Evolutionary conservation across 2,329 filamentous ascomycete species (phyloP).

Genomic region (Phaeosphaeriaceae sp.): DNA sequence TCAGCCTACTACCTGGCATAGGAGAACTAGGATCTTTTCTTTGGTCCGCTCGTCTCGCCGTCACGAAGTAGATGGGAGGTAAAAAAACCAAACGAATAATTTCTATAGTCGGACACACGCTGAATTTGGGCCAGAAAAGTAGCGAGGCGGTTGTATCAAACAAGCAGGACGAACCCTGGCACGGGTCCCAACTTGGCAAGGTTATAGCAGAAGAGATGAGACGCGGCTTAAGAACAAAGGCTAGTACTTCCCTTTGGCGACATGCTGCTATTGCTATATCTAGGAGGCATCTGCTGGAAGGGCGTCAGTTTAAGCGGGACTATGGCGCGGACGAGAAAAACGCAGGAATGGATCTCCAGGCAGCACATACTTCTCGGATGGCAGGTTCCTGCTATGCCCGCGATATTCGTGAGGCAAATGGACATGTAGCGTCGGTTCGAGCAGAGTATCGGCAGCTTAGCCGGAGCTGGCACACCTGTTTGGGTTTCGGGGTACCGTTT

Average conservation of each 20-base stretch:
- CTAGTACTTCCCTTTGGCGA: neutral
- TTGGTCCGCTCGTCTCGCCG: neutral
- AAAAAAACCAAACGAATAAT: no score
- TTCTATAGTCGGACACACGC: no score
- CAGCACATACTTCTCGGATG: constrained; percentile 1
- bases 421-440: neutral
- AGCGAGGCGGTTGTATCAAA: no score
- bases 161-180: neutral
- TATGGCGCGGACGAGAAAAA: neutral
- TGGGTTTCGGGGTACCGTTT: neutral
- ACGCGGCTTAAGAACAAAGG: neutral
- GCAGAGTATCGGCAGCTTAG: neutral
- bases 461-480: neutral
- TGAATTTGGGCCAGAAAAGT: no score
- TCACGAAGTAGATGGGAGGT: neutral
- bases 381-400: neutral
- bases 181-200: neutral
- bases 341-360: constrained; percentile 1
- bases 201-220: neutral
- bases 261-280: constrained; percentile 1
- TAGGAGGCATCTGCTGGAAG: neutral
- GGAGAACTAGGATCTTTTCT: neutral
- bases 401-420: neutral
- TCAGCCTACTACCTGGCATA: neutral
- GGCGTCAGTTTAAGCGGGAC: neutral